Evolutionary conservation across 371 early-diverging fungal genomes (phyloP), one percentile per base, ranked within the genome.

Genomic region (Amoeboaphelidium protococcarum): DNA sequence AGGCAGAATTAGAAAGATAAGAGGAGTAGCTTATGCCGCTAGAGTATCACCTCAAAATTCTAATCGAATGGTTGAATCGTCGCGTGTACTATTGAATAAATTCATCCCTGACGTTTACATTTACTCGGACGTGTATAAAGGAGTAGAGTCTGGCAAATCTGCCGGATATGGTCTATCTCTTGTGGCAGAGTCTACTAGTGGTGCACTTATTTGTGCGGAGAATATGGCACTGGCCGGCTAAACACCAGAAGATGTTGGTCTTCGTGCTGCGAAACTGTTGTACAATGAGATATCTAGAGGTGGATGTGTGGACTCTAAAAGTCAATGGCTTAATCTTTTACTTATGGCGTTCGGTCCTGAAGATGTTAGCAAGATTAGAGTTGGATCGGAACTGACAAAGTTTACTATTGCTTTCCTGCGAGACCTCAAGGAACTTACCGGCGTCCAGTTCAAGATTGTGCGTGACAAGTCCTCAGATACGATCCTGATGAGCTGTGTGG

Each of bases 31-130:
- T 16, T 82, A 82, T 53, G 68, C 65, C 54, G 67, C 53, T 66
- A 70, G 96, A 16, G 82, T 96, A n/a, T 80, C 86, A 13, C 91
- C 94, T 3, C 84, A 84, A 52, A 82, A 81, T 54, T 78, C 90
- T 27, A 88, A 87, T 61, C 79, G 92, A 26, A 69, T 94, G 56
- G 82, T 82, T 0, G 85, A 91, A 52, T 63, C 82, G 3, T 82
- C 91, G 21, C 71, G 92, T 45, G 64, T 76, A 10, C 58, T 81
- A 49, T 63, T 91, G 47, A 83, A 86, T 47, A 67, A 76, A 49
- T 84, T 75, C 58, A 81, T 92, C 42, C 87, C 87, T 4, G 94
- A 94, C 59, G 81, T 91, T 44, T 92, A 91, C 60, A 76, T 98
- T 47, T 88, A 87, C 57, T 85, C 91, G 12, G 95, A 95, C 62